Conservation (phyloP, 2,329 filamentous ascomycete species). For the Trichoderma afroharzianum region DNA sequence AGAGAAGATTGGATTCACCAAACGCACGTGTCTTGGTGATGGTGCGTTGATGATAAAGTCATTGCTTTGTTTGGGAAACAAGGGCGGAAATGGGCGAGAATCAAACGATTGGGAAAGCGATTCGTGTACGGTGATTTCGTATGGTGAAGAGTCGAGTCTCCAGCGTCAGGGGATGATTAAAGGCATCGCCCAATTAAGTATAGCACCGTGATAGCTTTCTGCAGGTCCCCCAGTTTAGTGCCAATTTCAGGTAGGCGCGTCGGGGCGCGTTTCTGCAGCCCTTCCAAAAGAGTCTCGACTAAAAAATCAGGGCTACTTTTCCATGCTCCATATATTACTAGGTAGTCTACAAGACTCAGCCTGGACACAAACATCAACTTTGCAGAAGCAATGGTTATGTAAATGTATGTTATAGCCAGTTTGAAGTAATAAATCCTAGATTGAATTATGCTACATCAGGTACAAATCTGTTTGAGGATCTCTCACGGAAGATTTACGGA, state of each 20-base stretch:
- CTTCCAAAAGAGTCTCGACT: background rate
- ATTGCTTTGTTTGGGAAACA: conserved; percentile 3
- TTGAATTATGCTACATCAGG: background rate
- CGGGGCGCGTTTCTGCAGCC: conserved; percentile 6
- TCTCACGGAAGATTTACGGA: background rate
- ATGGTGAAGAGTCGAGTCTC: conserved; percentile 1
- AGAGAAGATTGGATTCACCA: background rate
- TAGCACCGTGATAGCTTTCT: background rate
- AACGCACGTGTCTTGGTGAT: background rate
- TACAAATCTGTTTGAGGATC: background rate
- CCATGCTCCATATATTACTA: too few relatives aligned
- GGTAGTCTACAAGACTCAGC: background rate
- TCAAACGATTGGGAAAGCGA: background rate
- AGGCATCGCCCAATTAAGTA: background rate
- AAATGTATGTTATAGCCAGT: background rate
- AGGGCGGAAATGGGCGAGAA: background rate
- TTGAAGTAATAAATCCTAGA: background rate
- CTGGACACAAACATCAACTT: background rate
- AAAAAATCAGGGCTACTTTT: background rate
- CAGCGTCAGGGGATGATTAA: conserved; percentile 15
- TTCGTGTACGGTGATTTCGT: background rate
- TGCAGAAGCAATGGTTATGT: background rate
- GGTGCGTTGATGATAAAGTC: background rate
- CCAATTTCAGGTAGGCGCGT: background rate
- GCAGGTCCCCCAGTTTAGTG: conserved; percentile 6